Conservation (phyloP, 2,329 filamentous ascomycete genomes). For the Cytospora paraplurivora region DNA sequence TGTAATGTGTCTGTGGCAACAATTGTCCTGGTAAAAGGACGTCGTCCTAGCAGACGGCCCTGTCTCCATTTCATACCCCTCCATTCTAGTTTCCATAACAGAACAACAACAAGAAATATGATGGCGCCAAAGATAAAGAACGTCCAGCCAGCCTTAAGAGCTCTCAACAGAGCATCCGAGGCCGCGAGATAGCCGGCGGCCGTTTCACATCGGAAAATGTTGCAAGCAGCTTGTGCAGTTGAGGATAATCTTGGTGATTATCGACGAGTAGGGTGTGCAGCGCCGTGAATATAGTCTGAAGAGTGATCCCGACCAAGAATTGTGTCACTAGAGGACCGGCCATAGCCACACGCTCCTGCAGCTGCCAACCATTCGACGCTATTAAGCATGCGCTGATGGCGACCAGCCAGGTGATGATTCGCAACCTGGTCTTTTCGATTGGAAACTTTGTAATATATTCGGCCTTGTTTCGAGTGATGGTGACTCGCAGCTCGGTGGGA, state of each 20-base stretch:
- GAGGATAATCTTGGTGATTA: conserved; percentile 11
- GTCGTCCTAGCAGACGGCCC: not conserved
- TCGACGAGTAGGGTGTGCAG: conserved; percentile 14
- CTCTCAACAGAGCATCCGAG: conserved; percentile 8
- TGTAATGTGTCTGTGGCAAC: not conserved
- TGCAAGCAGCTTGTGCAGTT: conserved; percentile 16
- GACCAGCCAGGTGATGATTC: not conserved
- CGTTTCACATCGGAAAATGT: conserved; percentile 17
- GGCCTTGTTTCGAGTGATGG: not conserved
- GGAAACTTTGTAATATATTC: conserved; percentile 5
- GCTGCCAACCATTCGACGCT: conserved; percentile 10
- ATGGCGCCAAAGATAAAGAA: conserved; percentile 3
- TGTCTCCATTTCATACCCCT: not conserved
- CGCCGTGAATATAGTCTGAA: conserved; percentile 17
- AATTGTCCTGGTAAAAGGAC: not conserved
- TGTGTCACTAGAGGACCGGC: conserved; percentile 12
- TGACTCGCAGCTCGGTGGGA: not conserved
- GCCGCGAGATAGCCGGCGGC: conserved; percentile 13
- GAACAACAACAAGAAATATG: not conserved
- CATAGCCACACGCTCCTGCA: conserved; percentile 5
- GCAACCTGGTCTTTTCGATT: conserved; percentile 15
- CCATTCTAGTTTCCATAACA: not conserved
- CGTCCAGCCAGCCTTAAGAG: not conserved
- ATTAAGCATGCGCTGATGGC: conserved; percentile 6
- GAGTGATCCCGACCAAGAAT: conserved; percentile 11